Percentiles rank a stretch among this genome's conserved stretches.
Conservation (phyloP, 2,329 filamentous ascomycete species). For the Curvularia hawaiiensis region DNA sequence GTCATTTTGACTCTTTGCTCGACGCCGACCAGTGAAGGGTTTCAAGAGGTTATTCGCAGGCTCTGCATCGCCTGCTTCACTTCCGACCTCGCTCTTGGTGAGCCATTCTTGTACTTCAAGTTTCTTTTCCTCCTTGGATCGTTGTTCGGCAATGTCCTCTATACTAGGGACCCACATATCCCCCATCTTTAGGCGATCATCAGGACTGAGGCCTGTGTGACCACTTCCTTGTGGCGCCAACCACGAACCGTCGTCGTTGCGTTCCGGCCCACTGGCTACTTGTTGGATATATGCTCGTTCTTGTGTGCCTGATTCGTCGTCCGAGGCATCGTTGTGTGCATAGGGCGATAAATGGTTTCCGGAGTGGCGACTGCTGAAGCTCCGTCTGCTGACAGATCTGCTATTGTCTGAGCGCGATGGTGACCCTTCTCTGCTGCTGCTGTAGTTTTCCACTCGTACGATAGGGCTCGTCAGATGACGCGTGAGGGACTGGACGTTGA, state of each 20-base stretch:
- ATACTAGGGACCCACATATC: slow-evolving; percentile 54
- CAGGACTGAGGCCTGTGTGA: slow-evolving; percentile 55
- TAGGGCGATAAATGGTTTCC: slow-evolving; percentile 48
- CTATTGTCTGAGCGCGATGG: slow-evolving; percentile 43
- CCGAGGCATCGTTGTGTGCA: slow-evolving; percentile 40
- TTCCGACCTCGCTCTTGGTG: slow-evolving; percentile 52
- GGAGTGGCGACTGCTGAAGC: slow-evolving; percentile 42
- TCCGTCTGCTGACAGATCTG: slow-evolving; percentile 42
- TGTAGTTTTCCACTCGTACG: slow-evolving; percentile 47
- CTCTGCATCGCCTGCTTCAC: slow-evolving; percentile 51
- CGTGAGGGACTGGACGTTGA: slow-evolving; percentile 33
- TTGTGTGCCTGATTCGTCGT: slow-evolving; percentile 38
- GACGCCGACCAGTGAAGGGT: slow-evolving; percentile 44
- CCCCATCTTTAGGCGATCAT: slow-evolving; percentile 49
- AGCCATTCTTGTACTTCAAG: slow-evolving; percentile 61
- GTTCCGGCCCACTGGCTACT: slow-evolving; percentile 42
- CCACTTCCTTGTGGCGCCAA: slow-evolving; percentile 45
- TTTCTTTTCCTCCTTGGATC: slow-evolving; percentile 57
- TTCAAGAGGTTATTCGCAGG: slow-evolving; percentile 35
- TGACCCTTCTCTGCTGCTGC: slow-evolving; percentile 43
- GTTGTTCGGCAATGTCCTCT: slow-evolving; percentile 56
- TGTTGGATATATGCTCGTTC: slow-evolving; percentile 25
- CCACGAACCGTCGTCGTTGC: slow-evolving; percentile 56
- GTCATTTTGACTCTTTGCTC: slow-evolving; percentile 56
- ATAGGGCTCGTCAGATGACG: slow-evolving; percentile 47